These are phyloP conservation scores for Lactarius hengduanensis DNA, from an alignment of 768 basidiomycete genomes.

Conservation along the genomic window DNA sequence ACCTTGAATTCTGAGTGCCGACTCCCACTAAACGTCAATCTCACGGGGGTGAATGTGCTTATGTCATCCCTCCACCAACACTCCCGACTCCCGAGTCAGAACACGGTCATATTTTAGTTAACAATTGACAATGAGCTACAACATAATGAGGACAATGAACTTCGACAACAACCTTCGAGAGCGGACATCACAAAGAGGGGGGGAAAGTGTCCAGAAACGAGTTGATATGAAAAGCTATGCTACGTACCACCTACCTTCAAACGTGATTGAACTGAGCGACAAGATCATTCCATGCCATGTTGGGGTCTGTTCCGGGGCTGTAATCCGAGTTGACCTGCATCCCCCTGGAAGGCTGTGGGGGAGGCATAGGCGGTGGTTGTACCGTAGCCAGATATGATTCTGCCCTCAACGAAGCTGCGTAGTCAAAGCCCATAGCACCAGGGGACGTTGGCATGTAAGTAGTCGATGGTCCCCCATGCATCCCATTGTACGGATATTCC, in stretches of 20 bases:
- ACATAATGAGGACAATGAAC: slow-evolving; percentile 18
- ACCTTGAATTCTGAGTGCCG: background rate
- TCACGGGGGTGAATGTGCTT: slow-evolving; percentile 3
- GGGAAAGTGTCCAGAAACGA: background rate
- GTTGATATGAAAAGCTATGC: background rate
- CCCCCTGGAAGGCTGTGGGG: slow-evolving; percentile 9
- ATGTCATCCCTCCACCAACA: slow-evolving; percentile 1
- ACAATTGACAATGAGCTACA: slow-evolving; percentile 21
- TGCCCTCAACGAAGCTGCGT: slow-evolving; percentile 27
- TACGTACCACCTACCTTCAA: slow-evolving; percentile 13
- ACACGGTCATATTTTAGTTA: slow-evolving; percentile 14
- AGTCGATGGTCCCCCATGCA: slow-evolving; percentile 14
- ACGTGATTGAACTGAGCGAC: slow-evolving; percentile 31
- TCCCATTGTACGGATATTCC: slow-evolving; percentile 21
- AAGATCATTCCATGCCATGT: slow-evolving; percentile 29
- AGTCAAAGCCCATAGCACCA: slow-evolving; percentile 28
- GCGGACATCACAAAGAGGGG: slow-evolving; percentile 3
- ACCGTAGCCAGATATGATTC: slow-evolving; percentile 24
- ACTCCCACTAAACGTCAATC: too few species aligned
- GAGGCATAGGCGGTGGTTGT: slow-evolving; percentile 14
- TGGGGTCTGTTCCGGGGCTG: slow-evolving; percentile 26
- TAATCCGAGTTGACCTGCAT: slow-evolving; percentile 26
- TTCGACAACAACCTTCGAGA: slow-evolving; percentile 9
- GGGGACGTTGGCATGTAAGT: slow-evolving; percentile 22
- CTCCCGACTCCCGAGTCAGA: background rate